Conservation (phyloP, 441 rosid species). For the Erysimum pusillum region DNA sequence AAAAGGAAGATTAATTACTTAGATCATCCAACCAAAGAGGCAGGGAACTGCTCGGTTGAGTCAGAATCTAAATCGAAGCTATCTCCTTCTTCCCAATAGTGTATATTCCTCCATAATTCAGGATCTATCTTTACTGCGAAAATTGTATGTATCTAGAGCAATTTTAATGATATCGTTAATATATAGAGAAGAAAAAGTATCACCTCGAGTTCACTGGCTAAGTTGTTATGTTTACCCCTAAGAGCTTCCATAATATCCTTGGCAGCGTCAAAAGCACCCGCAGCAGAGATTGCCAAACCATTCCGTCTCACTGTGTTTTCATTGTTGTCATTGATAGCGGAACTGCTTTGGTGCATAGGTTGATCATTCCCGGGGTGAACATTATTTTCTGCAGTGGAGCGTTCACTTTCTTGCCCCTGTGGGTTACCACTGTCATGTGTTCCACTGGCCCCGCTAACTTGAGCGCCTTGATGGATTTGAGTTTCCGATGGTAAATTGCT, state of each 20-base stretch:
- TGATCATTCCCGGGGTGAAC: slow-evolving; percentile 76
- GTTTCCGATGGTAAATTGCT: slow-evolving; percentile 65
- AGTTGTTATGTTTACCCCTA: slow-evolving; percentile 94
- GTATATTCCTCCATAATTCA: background rate
- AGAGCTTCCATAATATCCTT: slow-evolving; percentile 99
- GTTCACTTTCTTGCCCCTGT: slow-evolving; percentile 93
- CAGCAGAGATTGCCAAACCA: slow-evolving; percentile 86
- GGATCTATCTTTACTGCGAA: slow-evolving; percentile 9
- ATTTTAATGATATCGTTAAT: background rate
- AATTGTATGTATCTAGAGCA: slow-evolving; percentile 12
- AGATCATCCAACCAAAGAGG: slow-evolving; percentile 34
- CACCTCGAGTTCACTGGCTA: slow-evolving; percentile 99
- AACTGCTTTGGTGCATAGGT: slow-evolving; percentile 76
- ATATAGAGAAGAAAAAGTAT: slow-evolving; percentile 7
- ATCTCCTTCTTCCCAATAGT: slow-evolving; percentile 15
- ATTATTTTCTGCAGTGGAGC: slow-evolving; percentile 66
- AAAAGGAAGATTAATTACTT: slow-evolving; percentile 42
- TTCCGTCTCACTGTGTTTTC: slow-evolving; percentile 77
- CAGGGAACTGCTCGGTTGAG: background rate
- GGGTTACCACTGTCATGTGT: slow-evolving; percentile 85
- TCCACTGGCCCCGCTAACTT: slow-evolving; percentile 68
- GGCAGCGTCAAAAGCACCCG: slow-evolving; percentile 97
- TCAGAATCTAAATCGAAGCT: slow-evolving; percentile 10
- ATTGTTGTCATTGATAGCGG: slow-evolving; percentile 63
- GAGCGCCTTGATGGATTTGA: slow-evolving; percentile 76